These are phyloP conservation scores for Trebouxia sp. DNA, from an alignment of 139 green algal genomes.

Conservation along the genomic window DNA sequence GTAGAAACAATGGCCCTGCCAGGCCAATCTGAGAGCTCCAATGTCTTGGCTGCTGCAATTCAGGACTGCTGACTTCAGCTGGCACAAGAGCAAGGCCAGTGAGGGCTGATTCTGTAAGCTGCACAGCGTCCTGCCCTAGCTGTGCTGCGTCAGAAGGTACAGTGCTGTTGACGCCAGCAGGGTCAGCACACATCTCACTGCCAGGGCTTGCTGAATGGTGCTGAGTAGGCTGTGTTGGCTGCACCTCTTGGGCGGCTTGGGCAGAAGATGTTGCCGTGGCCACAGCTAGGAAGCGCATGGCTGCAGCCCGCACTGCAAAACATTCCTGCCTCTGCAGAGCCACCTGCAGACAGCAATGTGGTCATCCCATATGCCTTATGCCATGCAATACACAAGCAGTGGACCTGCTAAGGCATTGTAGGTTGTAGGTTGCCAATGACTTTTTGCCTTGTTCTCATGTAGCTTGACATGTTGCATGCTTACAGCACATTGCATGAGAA, in stretches of 20 bases:
- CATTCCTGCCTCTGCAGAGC: constrained; percentile 24
- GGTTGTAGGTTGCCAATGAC: no score
- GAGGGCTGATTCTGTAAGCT: background rate
- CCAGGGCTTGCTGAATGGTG: background rate
- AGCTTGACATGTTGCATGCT: no score
- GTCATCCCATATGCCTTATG: background rate
- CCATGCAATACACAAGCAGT: no score
- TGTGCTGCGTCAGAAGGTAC: background rate
- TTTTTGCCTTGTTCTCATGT: no score
- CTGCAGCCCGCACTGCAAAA: constrained; percentile 43
- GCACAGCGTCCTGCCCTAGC: background rate
- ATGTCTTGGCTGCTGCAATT: no score
- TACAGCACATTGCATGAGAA: no score
- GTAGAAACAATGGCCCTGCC: background rate
- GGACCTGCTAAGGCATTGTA: no score
- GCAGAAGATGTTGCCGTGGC: background rate
- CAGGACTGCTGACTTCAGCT: no score
- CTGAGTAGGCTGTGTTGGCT: background rate
- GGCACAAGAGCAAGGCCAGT: background rate
- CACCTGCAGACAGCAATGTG: constrained; percentile 15
- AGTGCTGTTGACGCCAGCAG: background rate
- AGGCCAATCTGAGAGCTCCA: no score
- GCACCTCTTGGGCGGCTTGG: background rate
- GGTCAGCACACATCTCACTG: background rate
- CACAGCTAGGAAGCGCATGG: constrained; percentile 39